A percentile compares a stretch with the other conserved stretches of the same genome.
Conservation (phyloP, 495 filamentous ascomycete genomes). For the Penicillium taxi region DNA sequence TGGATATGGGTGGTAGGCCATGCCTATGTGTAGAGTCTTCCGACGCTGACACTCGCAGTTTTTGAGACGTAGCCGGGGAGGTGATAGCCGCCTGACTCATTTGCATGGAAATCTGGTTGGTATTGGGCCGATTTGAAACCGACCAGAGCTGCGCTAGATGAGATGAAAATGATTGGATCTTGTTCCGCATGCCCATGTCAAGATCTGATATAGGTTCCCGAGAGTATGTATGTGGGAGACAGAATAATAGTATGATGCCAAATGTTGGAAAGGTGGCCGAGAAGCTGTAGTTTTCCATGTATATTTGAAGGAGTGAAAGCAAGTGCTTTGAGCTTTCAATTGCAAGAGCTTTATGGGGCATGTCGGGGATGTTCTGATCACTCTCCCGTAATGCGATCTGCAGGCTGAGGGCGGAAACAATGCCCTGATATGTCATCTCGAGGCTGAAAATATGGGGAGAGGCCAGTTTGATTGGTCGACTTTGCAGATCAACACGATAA, state of each 20-base stretch:
- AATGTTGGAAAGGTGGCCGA: constrained; percentile 31
- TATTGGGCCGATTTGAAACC: constrained; percentile 7
- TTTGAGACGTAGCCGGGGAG: constrained; percentile 10
- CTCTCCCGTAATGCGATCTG: constrained; percentile 24
- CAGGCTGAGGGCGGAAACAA: constrained; percentile 21
- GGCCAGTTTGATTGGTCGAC: constrained; percentile 14
- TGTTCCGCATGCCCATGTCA: constrained; percentile 24
- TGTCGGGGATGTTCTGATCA: constrained; percentile 18
- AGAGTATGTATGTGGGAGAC: constrained; percentile 10
- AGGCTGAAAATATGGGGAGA: constrained; percentile 36
- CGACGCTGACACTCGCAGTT: constrained; percentile 2
- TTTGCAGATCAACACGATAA: constrained; percentile 30
- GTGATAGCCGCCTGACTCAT: constrained; percentile 1
- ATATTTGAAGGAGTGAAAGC: constrained; percentile 26
- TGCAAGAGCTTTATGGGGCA: constrained; percentile 18
- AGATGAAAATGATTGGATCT: constrained; percentile 24
- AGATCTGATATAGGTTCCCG: constrained; percentile 15
- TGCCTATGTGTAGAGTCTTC: constrained; percentile 6
- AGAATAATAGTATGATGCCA: constrained; percentile 26
- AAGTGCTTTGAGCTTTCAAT: constrained; percentile 29
- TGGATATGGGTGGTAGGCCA: constrained; percentile 1
- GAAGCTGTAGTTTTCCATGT: constrained; percentile 34
- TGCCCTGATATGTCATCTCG: constrained; percentile 34
- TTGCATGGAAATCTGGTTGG: constrained; percentile 1
- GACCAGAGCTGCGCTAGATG: constrained; percentile 31